These are phyloP conservation scores for Proliferodiscus dingleyae DNA, from an alignment of 2,329 filamentous ascomycete genomes.

Conservation along the genomic window DNA sequence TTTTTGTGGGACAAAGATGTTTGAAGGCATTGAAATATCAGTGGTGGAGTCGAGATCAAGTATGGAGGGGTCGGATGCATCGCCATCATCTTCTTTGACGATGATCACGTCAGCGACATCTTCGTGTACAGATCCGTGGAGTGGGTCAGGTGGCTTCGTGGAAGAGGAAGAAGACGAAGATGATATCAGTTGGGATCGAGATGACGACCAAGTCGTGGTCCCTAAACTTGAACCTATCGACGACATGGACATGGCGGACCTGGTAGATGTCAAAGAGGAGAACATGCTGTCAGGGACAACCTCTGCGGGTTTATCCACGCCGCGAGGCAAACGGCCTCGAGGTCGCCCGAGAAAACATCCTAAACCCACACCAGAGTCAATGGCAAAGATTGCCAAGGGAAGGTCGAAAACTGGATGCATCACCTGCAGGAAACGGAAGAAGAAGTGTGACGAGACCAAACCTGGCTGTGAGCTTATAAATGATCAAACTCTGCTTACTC, in stretches of 20 bases:
- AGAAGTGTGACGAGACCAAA: conserved; percentile 68
- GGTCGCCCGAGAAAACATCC: conserved; percentile 78
- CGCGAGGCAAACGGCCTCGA: conserved; percentile 56
- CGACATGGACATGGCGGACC: conserved; percentile 50
- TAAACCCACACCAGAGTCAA: conserved; percentile 47
- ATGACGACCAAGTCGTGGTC: conserved; percentile 35
- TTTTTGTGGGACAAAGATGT: conserved; percentile 7
- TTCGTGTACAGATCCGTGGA: conserved; percentile 27
- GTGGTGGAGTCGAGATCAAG: conserved; percentile 21
- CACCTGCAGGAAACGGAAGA: conserved; percentile 64
- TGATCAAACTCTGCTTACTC: not conserved
- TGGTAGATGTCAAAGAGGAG: conserved; percentile 46
- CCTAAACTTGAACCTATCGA: conserved; percentile 51
- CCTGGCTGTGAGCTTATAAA: conserved; percentile 53
- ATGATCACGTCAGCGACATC: conserved; percentile 27
- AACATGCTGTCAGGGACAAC: conserved; percentile 14
- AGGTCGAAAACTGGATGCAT: conserved; percentile 65
- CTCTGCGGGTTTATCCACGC: conserved; percentile 11
- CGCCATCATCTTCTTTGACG: conserved; percentile 24
- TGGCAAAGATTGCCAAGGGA: conserved; percentile 73
- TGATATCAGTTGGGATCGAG: conserved; percentile 33
- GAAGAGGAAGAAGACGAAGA: conserved; percentile 31
- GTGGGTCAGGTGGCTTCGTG: conserved; percentile 22
- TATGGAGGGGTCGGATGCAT: conserved; percentile 27
- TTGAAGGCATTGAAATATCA: conserved; percentile 19